These are phyloP conservation scores for Vitis hybrid DNA, from an alignment of 177 flowering plant species.

Conservation along the genomic window DNA sequence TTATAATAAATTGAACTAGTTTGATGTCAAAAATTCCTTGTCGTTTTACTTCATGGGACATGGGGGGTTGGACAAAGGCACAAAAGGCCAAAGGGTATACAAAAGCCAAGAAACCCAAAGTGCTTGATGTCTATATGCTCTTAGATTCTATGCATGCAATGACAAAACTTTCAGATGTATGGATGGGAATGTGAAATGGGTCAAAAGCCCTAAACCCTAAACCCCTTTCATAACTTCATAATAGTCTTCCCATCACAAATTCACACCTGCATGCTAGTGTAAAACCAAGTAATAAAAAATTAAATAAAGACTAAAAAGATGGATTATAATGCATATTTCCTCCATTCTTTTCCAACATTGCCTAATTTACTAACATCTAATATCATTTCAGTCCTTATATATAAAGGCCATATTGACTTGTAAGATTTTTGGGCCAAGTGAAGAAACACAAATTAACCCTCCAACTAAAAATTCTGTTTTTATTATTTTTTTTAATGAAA, in stretches of 20 bases:
- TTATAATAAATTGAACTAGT: slow-evolving; percentile 1
- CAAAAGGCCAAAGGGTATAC: slow-evolving; percentile 25
- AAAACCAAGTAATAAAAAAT: too few relatives aligned
- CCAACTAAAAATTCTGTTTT: too few relatives aligned
- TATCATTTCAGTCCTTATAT: too few relatives aligned
- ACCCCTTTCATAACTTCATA: not conserved
- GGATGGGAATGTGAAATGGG: slow-evolving; percentile 18
- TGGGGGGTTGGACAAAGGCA: slow-evolving; percentile 22
- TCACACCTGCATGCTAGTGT: too few relatives aligned
- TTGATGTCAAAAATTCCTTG: not conserved
- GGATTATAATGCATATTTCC: too few relatives aligned
- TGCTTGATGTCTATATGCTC: slow-evolving; percentile 12
- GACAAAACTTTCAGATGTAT: not conserved
- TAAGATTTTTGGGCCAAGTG: too few relatives aligned
- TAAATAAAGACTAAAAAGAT: too few relatives aligned
- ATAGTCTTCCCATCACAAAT: not conserved
- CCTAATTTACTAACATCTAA: too few relatives aligned
- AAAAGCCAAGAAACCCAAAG: slow-evolving; percentile 11
- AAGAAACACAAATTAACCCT: too few relatives aligned
- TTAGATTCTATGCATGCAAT: slow-evolving; percentile 19
- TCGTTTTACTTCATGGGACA: slow-evolving; percentile 16
- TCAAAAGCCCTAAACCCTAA: not conserved
- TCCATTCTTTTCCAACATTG: too few relatives aligned
- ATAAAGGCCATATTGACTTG: too few relatives aligned
- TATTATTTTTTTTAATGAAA: too few relatives aligned